Conservation (phyloP, 1,284 basidiomycete species). For the Trichosporon sp. region DNA sequence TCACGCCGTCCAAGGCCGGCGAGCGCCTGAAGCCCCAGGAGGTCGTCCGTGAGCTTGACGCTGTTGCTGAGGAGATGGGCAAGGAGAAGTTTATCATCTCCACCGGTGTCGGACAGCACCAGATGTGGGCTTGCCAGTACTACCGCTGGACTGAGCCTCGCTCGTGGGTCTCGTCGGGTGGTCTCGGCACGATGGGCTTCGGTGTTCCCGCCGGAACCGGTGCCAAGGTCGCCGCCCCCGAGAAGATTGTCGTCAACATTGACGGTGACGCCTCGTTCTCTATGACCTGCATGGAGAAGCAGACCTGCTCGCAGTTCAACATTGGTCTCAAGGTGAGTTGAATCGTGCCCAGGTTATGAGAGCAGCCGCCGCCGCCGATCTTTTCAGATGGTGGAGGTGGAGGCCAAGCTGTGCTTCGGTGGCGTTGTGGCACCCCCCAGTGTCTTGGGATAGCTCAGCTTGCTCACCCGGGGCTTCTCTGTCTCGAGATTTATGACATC, state of each 20-base stretch:
- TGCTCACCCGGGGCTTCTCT: not conserved
- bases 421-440: not conserved
- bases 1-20: constrained; percentile 60
- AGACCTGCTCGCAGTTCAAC: constrained; percentile 80
- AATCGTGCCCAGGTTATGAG: no score
- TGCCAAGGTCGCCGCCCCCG: constrained; percentile 89
- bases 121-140: constrained; percentile 98
- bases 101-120: constrained; percentile 97
- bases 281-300: constrained; percentile 99
- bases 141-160: constrained; percentile 85
- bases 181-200: constrained; percentile 96
- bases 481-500: not conserved
- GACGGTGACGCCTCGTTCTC: constrained; percentile 97
- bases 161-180: constrained; percentile 92
- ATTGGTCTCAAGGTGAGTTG: constrained; percentile 80
- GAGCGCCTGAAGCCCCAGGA: constrained; percentile 90
- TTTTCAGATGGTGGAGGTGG: not conserved
- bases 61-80: constrained; percentile 59
- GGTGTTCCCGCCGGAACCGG: constrained; percentile 91
- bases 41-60: constrained; percentile 86
- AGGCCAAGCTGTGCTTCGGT: not conserved
- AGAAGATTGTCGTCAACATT: constrained; percentile 91
- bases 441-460: not conserved
- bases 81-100: constrained; percentile 82
- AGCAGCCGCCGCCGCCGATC: no score